These are phyloP conservation scores for Arthrobotrys entomopaga DNA, from an alignment of 2,329 filamentous ascomycete genomes.

Conservation along the genomic window DNA sequence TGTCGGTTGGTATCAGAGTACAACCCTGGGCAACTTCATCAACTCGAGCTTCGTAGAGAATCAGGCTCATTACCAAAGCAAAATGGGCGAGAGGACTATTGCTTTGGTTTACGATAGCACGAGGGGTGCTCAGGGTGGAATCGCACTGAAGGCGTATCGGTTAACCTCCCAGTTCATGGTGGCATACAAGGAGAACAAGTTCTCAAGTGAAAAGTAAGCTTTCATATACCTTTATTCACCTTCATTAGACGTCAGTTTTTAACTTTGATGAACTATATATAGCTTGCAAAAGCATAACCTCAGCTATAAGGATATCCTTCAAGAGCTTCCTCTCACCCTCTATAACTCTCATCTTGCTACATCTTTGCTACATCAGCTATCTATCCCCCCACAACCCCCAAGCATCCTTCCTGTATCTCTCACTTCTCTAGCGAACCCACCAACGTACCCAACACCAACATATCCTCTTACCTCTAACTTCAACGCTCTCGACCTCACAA, in stretches of 20 bases:
- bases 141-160: conserved; percentile 90
- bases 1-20: conserved; percentile 98
- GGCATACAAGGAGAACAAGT: conserved; percentile 96
- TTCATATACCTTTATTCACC: too few species aligned
- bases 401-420: conserved; percentile 63
- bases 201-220: conserved; percentile 76
- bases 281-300: conserved; percentile 95
- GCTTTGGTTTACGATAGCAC: conserved; percentile 95
- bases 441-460: conserved; percentile 65
- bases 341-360: conserved; percentile 98
- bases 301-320: conserved; percentile 90
- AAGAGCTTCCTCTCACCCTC: conserved; percentile 86
- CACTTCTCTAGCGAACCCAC: conserved; percentile 38
- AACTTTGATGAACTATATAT: conserved; percentile 16
- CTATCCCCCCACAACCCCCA: conserved; percentile 80
- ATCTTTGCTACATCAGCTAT: conserved; percentile 89
- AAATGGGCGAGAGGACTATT: conserved; percentile 83
- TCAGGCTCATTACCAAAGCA: conserved; percentile 96
- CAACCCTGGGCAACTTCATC: conserved; percentile 98
- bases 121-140: conserved; percentile 88
- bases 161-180: conserved; percentile 87
- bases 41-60: conserved; percentile 97
- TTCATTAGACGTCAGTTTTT: too few species aligned
- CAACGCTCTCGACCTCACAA: conserved; percentile 87
- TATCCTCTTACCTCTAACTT: conserved; percentile 84